These are phyloP conservation scores for Bacterosira constricta DNA, from an alignment of 108 stramenopile species.

Conservation along the genomic window DNA sequence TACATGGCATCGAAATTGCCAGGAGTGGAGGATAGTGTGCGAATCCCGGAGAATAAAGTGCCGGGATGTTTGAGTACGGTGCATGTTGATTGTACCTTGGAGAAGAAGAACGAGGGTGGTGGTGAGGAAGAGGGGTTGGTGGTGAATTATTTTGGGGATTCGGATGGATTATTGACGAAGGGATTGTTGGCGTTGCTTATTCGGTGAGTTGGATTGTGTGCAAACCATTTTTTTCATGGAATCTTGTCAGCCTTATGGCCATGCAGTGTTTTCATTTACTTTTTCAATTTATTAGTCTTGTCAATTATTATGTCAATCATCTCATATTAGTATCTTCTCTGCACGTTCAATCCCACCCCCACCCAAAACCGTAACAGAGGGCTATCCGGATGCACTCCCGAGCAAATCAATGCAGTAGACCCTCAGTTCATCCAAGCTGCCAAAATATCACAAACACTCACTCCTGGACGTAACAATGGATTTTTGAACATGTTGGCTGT, in stretches of 20 bases:
- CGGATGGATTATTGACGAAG: conserved; percentile 94
- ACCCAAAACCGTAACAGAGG: conserved; percentile 39
- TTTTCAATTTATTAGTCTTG: background rate
- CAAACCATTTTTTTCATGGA: background rate
- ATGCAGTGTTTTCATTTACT: background rate
- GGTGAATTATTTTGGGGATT: conserved; percentile 89
- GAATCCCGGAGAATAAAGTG: conserved; percentile 86
- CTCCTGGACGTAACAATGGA: conserved; percentile 97
- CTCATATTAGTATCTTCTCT: background rate
- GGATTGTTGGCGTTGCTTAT: conserved; percentile 93
- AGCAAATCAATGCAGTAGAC: conserved; percentile 76
- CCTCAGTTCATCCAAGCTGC: conserved; percentile 90
- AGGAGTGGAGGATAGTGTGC: conserved; percentile 52
- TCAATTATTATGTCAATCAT: background rate
- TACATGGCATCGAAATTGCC: conserved; percentile 87
- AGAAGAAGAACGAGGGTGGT: conserved; percentile 35
- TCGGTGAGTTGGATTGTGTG: conserved; percentile 77
- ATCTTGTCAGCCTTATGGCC: background rate
- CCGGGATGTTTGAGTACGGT: conserved; percentile 93
- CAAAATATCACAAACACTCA: conserved; percentile 87
- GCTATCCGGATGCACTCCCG: conserved; percentile 74
- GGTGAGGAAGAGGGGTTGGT: conserved; percentile 35
- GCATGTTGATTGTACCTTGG: conserved; percentile 67
- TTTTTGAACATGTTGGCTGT: conserved; percentile 95
- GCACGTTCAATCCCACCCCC: background rate